Evolutionary conservation across 345 rosid genomes (phyloP).

Genomic region (Salix purpurea): DNA sequence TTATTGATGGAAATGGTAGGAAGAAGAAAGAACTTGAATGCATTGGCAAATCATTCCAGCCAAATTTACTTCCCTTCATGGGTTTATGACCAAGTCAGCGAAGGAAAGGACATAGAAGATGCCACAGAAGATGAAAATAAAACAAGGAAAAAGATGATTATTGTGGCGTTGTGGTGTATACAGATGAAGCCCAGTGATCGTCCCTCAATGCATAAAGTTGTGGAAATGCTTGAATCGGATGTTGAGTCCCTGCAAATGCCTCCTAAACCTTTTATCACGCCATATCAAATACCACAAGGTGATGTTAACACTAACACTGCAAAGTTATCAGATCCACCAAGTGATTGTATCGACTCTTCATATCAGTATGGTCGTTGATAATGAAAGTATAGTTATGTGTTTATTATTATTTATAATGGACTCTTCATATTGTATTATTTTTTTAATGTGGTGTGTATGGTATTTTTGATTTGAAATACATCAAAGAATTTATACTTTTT

Average conservation of each 20-base stretch:
- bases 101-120: not conserved
- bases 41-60: not conserved
- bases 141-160: not conserved
- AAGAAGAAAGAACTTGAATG: not conserved
- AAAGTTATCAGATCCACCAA: not conserved
- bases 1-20: not conserved
- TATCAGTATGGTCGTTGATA: not conserved
- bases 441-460: too few species aligned
- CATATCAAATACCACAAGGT: fast-evolving
- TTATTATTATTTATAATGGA: too few species aligned
- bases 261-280: not conserved
- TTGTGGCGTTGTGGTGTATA: not conserved
- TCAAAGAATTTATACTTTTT: too few species aligned
- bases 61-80: not conserved
- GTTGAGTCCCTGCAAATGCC: not conserved
- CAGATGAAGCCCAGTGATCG: not conserved
- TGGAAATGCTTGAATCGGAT: not conserved
- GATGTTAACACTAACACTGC: not conserved
- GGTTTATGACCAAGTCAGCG: not conserved
- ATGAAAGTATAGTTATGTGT: too few species aligned
- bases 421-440: too few species aligned
- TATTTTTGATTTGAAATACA: too few species aligned
- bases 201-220: not conserved
- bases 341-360: not conserved
- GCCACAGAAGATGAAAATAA: not conserved